Conservation (phyloP, 2,329 filamentous ascomycete species). For the Cordyceps cateniannulata region DNA sequence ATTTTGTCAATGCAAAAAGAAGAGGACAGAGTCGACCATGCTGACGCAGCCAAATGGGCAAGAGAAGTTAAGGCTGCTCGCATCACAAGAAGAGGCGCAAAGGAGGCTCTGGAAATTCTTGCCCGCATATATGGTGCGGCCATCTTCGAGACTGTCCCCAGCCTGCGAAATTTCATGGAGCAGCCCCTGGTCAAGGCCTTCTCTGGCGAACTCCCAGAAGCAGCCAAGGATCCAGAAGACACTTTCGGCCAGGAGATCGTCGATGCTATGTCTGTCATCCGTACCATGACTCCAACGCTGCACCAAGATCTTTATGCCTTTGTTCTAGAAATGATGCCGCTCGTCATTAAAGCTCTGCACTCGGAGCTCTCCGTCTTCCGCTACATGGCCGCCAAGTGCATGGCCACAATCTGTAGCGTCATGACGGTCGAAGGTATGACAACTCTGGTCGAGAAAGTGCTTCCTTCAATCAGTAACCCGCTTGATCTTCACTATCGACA, state of each 20-base stretch:
- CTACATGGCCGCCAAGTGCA: conserved; percentile 94
- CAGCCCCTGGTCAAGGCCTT: conserved; percentile 72
- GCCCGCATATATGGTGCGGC: conserved; percentile 70
- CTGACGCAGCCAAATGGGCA: conserved; percentile 85
- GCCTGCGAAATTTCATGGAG: conserved; percentile 74
- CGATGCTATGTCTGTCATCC: conserved; percentile 86
- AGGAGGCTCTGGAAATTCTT: conserved; percentile 86
- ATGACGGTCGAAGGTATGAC: conserved; percentile 95
- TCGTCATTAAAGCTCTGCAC: conserved; percentile 81
- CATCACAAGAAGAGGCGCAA: conserved; percentile 86
- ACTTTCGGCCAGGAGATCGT: conserved; percentile 86
- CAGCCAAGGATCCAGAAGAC: conserved; percentile 67
- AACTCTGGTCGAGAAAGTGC: conserved; percentile 83
- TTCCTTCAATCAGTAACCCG: conserved; percentile 87
- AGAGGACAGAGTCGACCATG: conserved; percentile 88
- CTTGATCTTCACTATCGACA: conserved; percentile 84
- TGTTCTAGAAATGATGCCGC: conserved; percentile 74
- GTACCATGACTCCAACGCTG: conserved; percentile 88
- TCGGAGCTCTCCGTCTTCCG: conserved; percentile 86
- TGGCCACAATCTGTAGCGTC: conserved; percentile 95
- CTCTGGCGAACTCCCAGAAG: conserved; percentile 59
- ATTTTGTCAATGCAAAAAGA: conserved; percentile 95
- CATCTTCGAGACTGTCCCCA: conserved; percentile 78
- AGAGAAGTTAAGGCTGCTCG: conserved; percentile 81
- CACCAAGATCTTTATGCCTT: conserved; percentile 69